Conservation (phyloP, 768 basidiomycete species). For the Dictyophora rubrovolvata region DNA sequence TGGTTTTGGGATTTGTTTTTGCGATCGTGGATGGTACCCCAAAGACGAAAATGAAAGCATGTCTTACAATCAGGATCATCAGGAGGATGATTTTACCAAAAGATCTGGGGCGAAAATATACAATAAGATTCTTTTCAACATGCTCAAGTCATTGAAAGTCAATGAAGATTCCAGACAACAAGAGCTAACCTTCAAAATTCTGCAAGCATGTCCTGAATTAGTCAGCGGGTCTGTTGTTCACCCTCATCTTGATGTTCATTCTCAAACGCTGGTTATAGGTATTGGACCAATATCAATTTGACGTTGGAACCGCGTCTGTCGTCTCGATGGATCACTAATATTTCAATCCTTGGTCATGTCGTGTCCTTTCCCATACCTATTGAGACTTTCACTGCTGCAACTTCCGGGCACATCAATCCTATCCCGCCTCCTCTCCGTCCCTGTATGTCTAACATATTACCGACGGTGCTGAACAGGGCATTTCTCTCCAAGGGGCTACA, state of each 20-base stretch:
- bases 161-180: conserved; percentile 83
- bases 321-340: conserved; percentile 85
- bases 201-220: conserved; percentile 79
- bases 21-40: conserved; percentile 84
- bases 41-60: conserved; percentile 40
- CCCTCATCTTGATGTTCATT: neutral
- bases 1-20: conserved; percentile 80
- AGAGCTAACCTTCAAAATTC: conserved; percentile 70
- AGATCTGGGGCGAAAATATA: conserved; percentile 40
- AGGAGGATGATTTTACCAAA: conserved; percentile 19
- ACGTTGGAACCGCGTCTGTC: conserved; percentile 81
- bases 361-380: conserved; percentile 67
- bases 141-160: conserved; percentile 68
- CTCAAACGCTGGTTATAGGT: conserved; percentile 33
- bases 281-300: conserved; percentile 57
- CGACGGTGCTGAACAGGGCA: conserved; percentile 55
- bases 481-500: conserved; percentile 79
- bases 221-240: conserved; percentile 51
- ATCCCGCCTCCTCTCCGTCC: conserved; percentile 62
- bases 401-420: conserved; percentile 43
- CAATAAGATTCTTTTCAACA: conserved; percentile 74
- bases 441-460: conserved; percentile 73
- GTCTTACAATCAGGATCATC: conserved; percentile 27
- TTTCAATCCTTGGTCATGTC: conserved; percentile 70
- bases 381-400: conserved; percentile 47